Conservation (phyloP, 2,329 filamentous ascomycete genomes). For the Trichophyton rubrum region DNA sequence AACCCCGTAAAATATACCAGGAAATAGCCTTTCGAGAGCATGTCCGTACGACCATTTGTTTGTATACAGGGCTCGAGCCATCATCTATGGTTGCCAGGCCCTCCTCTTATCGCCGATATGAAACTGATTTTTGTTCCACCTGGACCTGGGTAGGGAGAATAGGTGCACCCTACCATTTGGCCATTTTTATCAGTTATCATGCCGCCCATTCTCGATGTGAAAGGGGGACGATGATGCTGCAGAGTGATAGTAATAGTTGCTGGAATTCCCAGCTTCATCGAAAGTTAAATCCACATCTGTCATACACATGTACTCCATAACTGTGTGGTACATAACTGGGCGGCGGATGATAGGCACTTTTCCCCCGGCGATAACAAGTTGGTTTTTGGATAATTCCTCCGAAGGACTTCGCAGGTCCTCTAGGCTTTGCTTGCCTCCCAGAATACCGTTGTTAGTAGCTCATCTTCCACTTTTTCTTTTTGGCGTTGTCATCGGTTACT, state of each 20-base stretch:
- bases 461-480: not conserved
- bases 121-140: not conserved
- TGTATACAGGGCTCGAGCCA: not conserved
- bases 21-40: not conserved
- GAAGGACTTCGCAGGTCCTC: not conserved
- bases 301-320: not conserved
- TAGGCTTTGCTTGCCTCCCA: not conserved
- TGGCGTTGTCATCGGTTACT: not conserved
- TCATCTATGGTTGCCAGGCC: not conserved
- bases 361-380: not conserved
- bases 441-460: not conserved
- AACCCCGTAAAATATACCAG: not conserved
- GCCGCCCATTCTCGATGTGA: not conserved
- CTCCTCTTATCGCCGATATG: not conserved
- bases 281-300: not conserved
- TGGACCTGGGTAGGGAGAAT: not conserved
- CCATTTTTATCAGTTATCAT: not conserved
- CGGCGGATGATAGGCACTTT: not conserved
- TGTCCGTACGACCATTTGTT: not conserved
- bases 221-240: not conserved
- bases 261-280: not conserved
- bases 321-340: not conserved
- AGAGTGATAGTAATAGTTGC: not conserved
- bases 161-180: not conserved
- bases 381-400: not conserved